Evolutionary conservation across 495 filamentous ascomycete species (phyloP), one percentile per base, ranked within the genome.

Genomic region (Clohesyomyces aquaticus): DNA sequence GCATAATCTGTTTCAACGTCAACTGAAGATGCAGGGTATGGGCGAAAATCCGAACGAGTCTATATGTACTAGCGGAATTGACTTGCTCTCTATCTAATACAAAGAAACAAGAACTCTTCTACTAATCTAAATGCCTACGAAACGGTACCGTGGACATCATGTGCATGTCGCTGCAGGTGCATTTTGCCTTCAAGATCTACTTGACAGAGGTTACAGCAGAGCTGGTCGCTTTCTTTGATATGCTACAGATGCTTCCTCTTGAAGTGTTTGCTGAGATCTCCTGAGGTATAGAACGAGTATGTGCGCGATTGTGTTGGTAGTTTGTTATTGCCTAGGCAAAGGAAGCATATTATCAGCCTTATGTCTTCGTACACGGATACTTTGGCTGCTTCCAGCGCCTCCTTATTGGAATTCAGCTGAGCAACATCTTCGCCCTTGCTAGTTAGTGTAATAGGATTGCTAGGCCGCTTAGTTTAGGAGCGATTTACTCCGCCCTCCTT

Each of bases 261-360:
- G 23, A 80, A 78, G 61, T 80, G 71, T 63, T 78, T 80, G 16
- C 70, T 76, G 42, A 80, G 61, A 63, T 56, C 42, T 4, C 38
- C 28, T 32, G 51, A 22, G 23, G 51, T 49, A 50, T 50, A 10
- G 63, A 77, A 78, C 54, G 50, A 68, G 52, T 75, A 67, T 6
- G 61, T 65, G 28, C 71, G 73, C 63, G 69, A 70, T 48, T 66
- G 49, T 16, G 72, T 53, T 45, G 68, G 70, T 29, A 77, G 62
- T 52, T 48, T 63, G 48, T 67, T n/a, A n/a, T n/a, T n/a, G n/a
- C n/a, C n/a, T n/a, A n/a, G n/a, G n/a, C n/a, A n/a, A n/a, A n/a
- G n/a, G 63, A 79, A 80, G 62, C 71, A 80, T 64, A 72, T 75
- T 11, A 55, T 69, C 52, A 75, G 72, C 51, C 74, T 74, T 59